Evolutionary conservation across 306 rosid species (phyloP).

Genomic region (Pachyrhizus erosus): DNA sequence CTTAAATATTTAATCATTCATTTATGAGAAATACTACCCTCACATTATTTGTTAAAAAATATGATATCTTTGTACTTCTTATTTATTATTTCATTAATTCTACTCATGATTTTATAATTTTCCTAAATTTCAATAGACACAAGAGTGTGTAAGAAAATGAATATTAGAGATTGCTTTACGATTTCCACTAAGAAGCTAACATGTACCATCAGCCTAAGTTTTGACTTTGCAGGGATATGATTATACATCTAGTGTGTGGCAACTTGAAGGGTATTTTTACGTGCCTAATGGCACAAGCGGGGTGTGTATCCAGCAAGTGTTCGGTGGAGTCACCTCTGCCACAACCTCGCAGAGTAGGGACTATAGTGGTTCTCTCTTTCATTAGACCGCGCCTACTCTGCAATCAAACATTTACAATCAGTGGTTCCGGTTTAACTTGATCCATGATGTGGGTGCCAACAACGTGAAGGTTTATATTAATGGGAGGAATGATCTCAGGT

Average conservation of each 20-base stretch:
- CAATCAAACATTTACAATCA: slow-evolving; percentile 41
- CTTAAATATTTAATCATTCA: too few relatives aligned
- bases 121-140: too few relatives aligned
- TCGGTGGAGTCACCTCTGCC: slow-evolving; percentile 52
- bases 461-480: slow-evolving; percentile 54
- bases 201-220: too few relatives aligned
- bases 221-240: slow-evolving; percentile 44
- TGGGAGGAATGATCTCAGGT: slow-evolving; percentile 25
- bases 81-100: too few relatives aligned
- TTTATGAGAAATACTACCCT: too few relatives aligned
- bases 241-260: slow-evolving; percentile 56
- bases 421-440: slow-evolving; percentile 57
- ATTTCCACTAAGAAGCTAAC: too few relatives aligned
- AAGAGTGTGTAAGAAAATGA: too few relatives aligned
- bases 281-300: slow-evolving; percentile 54
- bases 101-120: too few relatives aligned
- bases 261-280: slow-evolving; percentile 63
- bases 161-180: too few relatives aligned
- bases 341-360: slow-evolving; percentile 53
- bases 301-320: slow-evolving; percentile 59
- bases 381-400: slow-evolving; percentile 43
- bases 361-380: slow-evolving; percentile 46
- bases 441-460: slow-evolving; percentile 52
- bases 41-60: too few relatives aligned
- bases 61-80: too few relatives aligned